Evolutionary conservation across 768 basidiomycete species (phyloP), one percentile per base, ranked within the genome.

Genomic region (Chalciporus pseudorubinellus): DNA sequence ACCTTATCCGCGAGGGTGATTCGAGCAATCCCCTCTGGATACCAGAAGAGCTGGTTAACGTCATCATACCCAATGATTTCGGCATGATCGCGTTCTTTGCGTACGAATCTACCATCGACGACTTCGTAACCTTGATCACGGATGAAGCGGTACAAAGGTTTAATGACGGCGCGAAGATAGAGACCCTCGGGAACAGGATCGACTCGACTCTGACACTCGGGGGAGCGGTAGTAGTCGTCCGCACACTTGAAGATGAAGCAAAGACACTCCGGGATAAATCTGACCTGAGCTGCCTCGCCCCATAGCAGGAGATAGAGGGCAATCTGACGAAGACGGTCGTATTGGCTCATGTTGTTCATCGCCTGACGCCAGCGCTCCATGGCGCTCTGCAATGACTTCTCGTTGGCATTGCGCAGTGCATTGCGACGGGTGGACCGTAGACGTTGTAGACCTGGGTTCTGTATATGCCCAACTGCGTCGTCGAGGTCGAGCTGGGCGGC

Each of bases 201-300:
- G 39, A 91, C 74, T 40, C 92, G 77, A 67, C 83, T 90, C 70
- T 99, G 97, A 61, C 97, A 99, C 63, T 98, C 97, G n/a, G 95
- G 86, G 4, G 90, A 93, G 21, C 97, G 94, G 70, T 99, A 99
- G 70, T 98, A 99, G 73, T 99, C 97, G 67, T 99, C 97, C 13
- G 97, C 97, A 65, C 97, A 98, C 73, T 99, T 99, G 87, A 99
- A 99, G 72, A 99, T 97, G 79, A 98, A 99, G 73, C 94, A 98
- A 41, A 99, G 74, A 62, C 92, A 95, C 69, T 99, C 97, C 3
- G 97, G 95, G 13, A 92, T 80, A 70, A 98, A 98, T 13, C 97
- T 87, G 36, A 98, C 93, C 65, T 98, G 94, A 12, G 97, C 95
- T 0, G 92, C 95, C 71, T 99, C 97, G 49, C 95, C 97, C 97